phyloP scores from a whole-genome alignment of 768 basidiomycete species.

The Lentinula edodes region DNA sequence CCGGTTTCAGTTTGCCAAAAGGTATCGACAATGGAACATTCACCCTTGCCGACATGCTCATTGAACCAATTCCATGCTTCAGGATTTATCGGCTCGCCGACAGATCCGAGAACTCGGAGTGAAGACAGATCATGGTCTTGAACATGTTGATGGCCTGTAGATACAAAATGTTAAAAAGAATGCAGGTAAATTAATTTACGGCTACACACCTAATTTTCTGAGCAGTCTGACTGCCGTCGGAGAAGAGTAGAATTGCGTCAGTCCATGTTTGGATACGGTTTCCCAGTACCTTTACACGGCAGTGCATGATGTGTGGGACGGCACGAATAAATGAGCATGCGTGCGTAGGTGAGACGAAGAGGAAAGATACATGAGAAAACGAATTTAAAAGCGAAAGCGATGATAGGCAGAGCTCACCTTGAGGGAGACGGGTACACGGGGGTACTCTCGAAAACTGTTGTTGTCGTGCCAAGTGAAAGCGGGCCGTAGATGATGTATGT shows the following conservation, averaged over 20 bases:
- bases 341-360: neutral
- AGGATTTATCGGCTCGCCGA: slow-evolving; percentile 98
- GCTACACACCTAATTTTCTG: slow-evolving; percentile 34
- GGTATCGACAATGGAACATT: slow-evolving; percentile 94
- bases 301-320: too few relatives aligned
- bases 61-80: slow-evolving; percentile 99
- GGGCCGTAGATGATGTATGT: slow-evolving; percentile 97
- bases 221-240: slow-evolving; percentile 94
- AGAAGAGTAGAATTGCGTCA: slow-evolving; percentile 95
- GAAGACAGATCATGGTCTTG: slow-evolving; percentile 75
- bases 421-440: slow-evolving; percentile 95
- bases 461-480: slow-evolving; percentile 77
- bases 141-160: slow-evolving; percentile 82
- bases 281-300: slow-evolving; percentile 74
- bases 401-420: slow-evolving; percentile 14
- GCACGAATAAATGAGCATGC: too few relatives aligned
- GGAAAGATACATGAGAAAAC: neutral
- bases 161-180: slow-evolving; percentile 10
- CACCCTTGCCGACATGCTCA: slow-evolving; percentile 80
- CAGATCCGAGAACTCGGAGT: slow-evolving; percentile 84
- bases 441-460: slow-evolving; percentile 91
- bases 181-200: neutral
- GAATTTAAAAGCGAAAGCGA: neutral
- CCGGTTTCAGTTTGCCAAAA: slow-evolving; percentile 95
- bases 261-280: slow-evolving; percentile 83